Evolutionary conservation across 805 yeast genomes (phyloP).

Genomic region (Kuraishia molischiana): DNA sequence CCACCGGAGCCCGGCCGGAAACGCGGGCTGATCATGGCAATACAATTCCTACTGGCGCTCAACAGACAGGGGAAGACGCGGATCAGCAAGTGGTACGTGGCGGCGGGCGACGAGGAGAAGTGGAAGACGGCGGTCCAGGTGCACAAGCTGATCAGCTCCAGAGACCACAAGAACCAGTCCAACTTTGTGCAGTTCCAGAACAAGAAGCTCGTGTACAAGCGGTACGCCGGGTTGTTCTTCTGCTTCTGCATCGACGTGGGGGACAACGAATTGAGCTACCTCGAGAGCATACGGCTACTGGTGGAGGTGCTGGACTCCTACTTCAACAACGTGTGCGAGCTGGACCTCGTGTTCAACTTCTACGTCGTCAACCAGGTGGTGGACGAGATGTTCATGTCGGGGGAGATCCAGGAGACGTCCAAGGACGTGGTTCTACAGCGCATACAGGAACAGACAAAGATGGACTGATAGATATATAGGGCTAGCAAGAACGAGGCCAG

Average conservation of each 20-base stretch:
- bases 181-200: conserved; percentile 34
- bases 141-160: conserved; percentile 67
- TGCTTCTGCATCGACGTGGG: conserved; percentile 70
- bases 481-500: too few relatives aligned
- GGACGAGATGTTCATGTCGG: conserved; percentile 84
- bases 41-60: conserved; percentile 73
- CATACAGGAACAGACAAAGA: conserved; percentile 50
- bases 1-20: background rate
- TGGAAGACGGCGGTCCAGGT: conserved; percentile 45
- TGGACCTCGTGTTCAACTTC: conserved; percentile 88
- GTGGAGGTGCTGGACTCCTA: conserved; percentile 83
- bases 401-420: conserved; percentile 83
- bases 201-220: conserved; percentile 66
- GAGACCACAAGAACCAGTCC: conserved; percentile 75
- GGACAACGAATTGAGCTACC: conserved; percentile 75
- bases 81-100: conserved; percentile 64
- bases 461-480: too few relatives aligned
- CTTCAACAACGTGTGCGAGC: conserved; percentile 87
- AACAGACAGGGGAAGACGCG: conserved; percentile 93
- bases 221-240: conserved; percentile 90
- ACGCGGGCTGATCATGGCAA: conserved; percentile 40
- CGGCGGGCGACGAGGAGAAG: conserved; percentile 31
- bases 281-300: conserved; percentile 78
- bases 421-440: conserved; percentile 58
- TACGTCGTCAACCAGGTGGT: conserved; percentile 72